Evolutionary conservation across 345 rosid genomes (phyloP).

Genomic region (Citropsis articulata): DNA sequence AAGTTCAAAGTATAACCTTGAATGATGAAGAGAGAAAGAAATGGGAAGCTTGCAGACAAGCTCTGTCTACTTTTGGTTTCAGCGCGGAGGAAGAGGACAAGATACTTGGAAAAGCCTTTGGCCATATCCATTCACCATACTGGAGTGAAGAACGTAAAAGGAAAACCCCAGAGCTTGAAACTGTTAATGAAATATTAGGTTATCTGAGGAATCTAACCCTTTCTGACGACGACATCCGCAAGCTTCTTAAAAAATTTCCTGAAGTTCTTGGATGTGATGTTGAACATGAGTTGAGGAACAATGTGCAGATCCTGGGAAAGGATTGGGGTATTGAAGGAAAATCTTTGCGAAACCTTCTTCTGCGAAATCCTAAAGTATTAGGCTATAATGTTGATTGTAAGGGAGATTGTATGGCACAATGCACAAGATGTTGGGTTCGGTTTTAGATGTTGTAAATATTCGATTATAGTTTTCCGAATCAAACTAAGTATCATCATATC

Average conservation of each 20-base stretch:
- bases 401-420: conserved; percentile 88
- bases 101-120: conserved; percentile 88
- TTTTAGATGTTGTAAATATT: conserved; percentile 35
- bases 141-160: conserved; percentile 80
- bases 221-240: conserved; percentile 56
- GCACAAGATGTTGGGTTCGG: conserved; percentile 95
- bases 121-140: conserved; percentile 75
- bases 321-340: conserved; percentile 87
- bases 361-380: conserved; percentile 83
- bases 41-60: conserved; percentile 83
- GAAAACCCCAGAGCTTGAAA: conserved; percentile 60
- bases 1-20: conserved; percentile 27
- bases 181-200: conserved; percentile 48
- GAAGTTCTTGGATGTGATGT: conserved; percentile 82
- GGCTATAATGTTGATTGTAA: conserved; percentile 91
- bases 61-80: conserved; percentile 58
- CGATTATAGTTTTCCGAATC: background rate
- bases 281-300: conserved; percentile 66
- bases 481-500: conserved; percentile 3
- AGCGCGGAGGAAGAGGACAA: conserved; percentile 69
- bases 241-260: conserved; percentile 84
- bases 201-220: conserved; percentile 64
- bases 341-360: conserved; percentile 58
- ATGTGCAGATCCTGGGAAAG: conserved; percentile 62
- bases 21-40: conserved; percentile 51